These are phyloP conservation scores for Hypoxylon rickii DNA, from an alignment of 495 filamentous ascomycete species.

Conservation along the genomic window DNA sequence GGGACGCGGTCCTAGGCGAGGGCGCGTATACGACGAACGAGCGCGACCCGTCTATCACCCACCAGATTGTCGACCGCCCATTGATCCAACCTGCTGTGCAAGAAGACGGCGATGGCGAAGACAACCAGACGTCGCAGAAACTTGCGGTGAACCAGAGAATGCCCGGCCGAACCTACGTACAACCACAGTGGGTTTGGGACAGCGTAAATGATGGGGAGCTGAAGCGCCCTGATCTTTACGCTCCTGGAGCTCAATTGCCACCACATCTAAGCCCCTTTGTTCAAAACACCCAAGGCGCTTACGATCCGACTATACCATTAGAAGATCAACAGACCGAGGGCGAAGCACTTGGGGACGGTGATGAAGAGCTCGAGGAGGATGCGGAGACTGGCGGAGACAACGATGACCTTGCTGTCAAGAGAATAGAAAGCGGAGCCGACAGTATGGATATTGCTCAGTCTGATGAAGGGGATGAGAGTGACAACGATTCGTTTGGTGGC, in stretches of 20 bases:
- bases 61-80: constrained; percentile 91
- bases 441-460: constrained; percentile 54
- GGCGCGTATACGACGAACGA: constrained; percentile 91
- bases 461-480: constrained; percentile 43
- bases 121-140: constrained; percentile 59
- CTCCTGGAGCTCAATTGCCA: constrained; percentile 83
- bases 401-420: constrained; percentile 45
- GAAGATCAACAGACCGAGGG: constrained; percentile 83
- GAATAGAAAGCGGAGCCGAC: constrained; percentile 46
- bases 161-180: constrained; percentile 86
- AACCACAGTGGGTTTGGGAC: constrained; percentile 99
- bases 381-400: constrained; percentile 47
- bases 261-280: constrained; percentile 97
- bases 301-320: constrained; percentile 83
- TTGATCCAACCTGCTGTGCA: constrained; percentile 66
- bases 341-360: constrained; percentile 68
- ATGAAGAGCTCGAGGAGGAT: constrained; percentile 59
- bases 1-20: constrained; percentile 86
- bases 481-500: constrained; percentile 46
- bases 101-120: constrained; percentile 59
- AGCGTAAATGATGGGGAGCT: constrained; percentile 87
- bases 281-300: constrained; percentile 77
- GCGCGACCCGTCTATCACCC: constrained; percentile 83
- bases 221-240: constrained; percentile 85
- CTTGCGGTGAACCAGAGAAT: constrained; percentile 66